These are phyloP conservation scores for Suillus decipiens DNA, from an alignment of 768 basidiomycete species.

Conservation along the genomic window DNA sequence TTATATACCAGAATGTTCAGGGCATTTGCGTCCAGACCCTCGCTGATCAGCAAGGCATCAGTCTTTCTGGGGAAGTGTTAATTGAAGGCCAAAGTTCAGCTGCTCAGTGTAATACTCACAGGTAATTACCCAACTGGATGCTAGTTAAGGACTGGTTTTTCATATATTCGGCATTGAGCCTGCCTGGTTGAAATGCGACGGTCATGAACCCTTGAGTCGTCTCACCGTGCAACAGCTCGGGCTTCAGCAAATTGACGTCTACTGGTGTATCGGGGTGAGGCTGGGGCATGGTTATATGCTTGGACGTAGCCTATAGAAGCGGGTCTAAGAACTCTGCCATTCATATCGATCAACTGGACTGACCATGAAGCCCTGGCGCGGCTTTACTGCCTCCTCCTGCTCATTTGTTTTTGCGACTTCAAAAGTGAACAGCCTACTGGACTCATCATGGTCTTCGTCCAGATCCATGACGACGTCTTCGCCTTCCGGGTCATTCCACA, in stretches of 20 bases:
- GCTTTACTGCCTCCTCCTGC: conserved; percentile 51
- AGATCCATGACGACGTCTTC: conserved; percentile 23
- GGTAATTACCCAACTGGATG: conserved; percentile 16
- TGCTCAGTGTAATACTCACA: conserved; percentile 22
- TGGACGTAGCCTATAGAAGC: conserved; percentile 16
- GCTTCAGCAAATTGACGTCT: conserved; percentile 17
- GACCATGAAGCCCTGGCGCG: conserved; percentile 49
- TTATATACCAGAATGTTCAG: conserved; percentile 27
- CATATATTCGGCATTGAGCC: conserved; percentile 3
- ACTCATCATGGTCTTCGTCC: conserved; percentile 41
- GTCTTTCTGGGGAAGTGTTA: conserved; percentile 16
- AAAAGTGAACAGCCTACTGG: conserved; percentile 53
- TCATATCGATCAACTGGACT: conserved; percentile 1
- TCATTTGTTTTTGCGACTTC: conserved; percentile 58
- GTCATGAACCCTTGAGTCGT: conserved; percentile 43
- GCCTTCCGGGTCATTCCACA: conserved; percentile 42
- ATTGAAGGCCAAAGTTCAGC: background rate
- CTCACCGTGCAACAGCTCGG: conserved; percentile 41
- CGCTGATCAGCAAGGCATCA: conserved; percentile 26
- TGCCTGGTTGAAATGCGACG: conserved; percentile 21
- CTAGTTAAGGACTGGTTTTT: background rate
- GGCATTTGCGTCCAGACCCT: conserved; percentile 25
- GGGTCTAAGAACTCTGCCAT: background rate
- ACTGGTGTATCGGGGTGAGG: conserved; percentile 11
- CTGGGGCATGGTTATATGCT: conserved; percentile 15